Evolutionary conservation across 2,329 filamentous ascomycete species (phyloP).

Genomic region (Colletotrichum sp.): DNA sequence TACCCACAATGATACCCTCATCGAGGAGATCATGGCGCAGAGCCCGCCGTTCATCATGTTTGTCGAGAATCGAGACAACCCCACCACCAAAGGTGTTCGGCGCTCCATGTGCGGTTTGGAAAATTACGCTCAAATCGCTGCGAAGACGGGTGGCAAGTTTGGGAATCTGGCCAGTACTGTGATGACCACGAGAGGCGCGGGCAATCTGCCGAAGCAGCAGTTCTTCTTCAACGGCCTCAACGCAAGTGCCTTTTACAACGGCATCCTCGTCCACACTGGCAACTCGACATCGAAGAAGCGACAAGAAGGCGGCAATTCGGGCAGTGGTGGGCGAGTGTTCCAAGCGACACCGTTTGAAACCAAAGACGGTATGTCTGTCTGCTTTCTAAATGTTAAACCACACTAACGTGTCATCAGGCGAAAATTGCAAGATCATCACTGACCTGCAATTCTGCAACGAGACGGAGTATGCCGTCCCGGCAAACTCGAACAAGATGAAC

Average conservation of each 20-base stretch:
- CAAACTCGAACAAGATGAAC: conserved; percentile 69
- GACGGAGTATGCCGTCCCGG: conserved; percentile 89
- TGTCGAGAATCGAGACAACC: conserved; percentile 66
- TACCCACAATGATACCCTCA: conserved; percentile 50
- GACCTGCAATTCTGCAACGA: conserved; percentile 89
- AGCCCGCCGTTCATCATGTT: conserved; percentile 78
- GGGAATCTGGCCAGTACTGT: conserved; percentile 57
- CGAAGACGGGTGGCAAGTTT: conserved; percentile 56
- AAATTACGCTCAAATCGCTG: conserved; percentile 66
- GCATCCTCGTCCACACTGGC: conserved; percentile 70
- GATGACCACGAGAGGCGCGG: conserved; percentile 72
- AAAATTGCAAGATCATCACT: conserved; percentile 85
- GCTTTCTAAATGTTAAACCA: neutral
- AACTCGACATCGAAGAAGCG: conserved; percentile 47
- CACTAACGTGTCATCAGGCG: conserved; percentile 50
- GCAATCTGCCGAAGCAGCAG: conserved; percentile 79
- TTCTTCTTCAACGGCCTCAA: conserved; percentile 84
- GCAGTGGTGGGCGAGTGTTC: conserved; percentile 81
- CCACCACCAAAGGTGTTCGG: conserved; percentile 69
- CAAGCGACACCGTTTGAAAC: conserved; percentile 76
- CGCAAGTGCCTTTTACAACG: conserved; percentile 72
- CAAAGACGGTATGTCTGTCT: conserved; percentile 68
- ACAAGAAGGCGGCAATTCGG: conserved; percentile 40
- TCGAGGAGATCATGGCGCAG: conserved; percentile 58
- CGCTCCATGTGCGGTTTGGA: conserved; percentile 84